Evolutionary conservation across 1,139 yeast species (phyloP).

Genomic region (Geotrichum fermentans): DNA sequence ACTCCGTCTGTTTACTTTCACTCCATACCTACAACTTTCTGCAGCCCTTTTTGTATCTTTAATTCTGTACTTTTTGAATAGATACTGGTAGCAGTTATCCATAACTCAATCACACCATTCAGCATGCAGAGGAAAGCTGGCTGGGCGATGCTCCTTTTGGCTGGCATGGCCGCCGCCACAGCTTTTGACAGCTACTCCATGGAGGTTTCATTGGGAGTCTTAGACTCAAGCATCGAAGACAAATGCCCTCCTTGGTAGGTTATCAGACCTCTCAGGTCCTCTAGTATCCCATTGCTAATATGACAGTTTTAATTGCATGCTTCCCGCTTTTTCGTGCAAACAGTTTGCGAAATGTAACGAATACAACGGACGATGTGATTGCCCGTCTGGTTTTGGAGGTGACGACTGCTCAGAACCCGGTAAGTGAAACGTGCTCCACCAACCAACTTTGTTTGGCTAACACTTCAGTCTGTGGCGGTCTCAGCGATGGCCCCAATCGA

Average conservation of each 20-base stretch:
- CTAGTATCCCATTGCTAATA: neutral
- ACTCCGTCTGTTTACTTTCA: neutral
- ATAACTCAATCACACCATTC: neutral
- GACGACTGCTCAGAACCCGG: slow-evolving; percentile 79
- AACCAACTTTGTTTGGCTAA: slow-evolving; percentile 3
- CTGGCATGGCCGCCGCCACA: slow-evolving; percentile 3
- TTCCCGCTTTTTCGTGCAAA: slow-evolving; percentile 84
- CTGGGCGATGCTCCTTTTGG: slow-evolving; percentile 11
- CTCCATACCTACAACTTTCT: neutral
- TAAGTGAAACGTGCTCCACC: neutral
- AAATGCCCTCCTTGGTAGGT: slow-evolving; percentile 36
- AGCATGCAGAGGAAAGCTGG: slow-evolving; percentile 10
- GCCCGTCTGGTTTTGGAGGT: slow-evolving; percentile 91
- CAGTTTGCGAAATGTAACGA: slow-evolving; percentile 85
- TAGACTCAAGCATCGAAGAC: slow-evolving; percentile 19
- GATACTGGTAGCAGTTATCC: neutral
- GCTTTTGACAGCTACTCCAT: slow-evolving; percentile 7
- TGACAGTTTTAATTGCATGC: slow-evolving; percentile 77
- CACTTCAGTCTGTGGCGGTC: slow-evolving; percentile 63
- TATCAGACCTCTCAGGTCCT: neutral
- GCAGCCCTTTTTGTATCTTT: neutral
- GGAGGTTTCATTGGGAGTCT: neutral
- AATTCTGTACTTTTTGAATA: neutral
- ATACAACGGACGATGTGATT: slow-evolving; percentile 86
- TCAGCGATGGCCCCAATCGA: slow-evolving; percentile 60